These are phyloP conservation scores for Mucor sp. DNA, from an alignment of 371 early-diverging fungal genomes.

Conservation along the genomic window DNA sequence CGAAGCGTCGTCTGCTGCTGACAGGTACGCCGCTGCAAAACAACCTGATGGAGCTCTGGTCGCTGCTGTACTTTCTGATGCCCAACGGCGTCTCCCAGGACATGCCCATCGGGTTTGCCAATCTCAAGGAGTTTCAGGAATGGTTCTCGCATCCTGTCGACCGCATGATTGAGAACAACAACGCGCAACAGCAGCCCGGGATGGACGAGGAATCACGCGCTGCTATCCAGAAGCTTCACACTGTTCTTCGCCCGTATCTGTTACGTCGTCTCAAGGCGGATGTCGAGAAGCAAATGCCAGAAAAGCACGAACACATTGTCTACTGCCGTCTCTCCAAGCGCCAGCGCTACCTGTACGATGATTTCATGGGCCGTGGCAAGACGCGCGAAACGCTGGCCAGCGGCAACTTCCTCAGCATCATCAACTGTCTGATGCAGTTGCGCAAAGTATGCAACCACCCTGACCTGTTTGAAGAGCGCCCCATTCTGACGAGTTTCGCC, in stretches of 20 bases:
- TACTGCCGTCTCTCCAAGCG: constrained; percentile 78
- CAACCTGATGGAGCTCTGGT: constrained; percentile 94
- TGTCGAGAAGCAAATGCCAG: constrained; percentile 87
- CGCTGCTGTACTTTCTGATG: constrained; percentile 92
- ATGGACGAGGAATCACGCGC: constrained; percentile 61
- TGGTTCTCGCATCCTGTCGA: constrained; percentile 90
- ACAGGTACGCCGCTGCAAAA: constrained; percentile 98
- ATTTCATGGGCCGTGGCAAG: constrained; percentile 83
- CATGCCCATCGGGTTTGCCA: constrained; percentile 79
- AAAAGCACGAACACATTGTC: constrained; percentile 81
- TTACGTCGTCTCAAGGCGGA: constrained; percentile 84
- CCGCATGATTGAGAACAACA: constrained; percentile 68
- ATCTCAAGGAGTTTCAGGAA: constrained; percentile 83
- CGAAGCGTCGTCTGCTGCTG: constrained; percentile 77
- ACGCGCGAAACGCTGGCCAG: constrained; percentile 76
- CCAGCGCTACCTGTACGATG: constrained; percentile 87
- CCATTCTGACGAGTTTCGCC: constrained; percentile 78
- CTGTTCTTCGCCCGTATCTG: constrained; percentile 86
- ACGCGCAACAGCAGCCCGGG: constrained; percentile 20
- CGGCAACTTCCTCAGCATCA: constrained; percentile 81
- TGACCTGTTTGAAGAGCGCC: constrained; percentile 90
- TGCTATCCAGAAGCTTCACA: constrained; percentile 72
- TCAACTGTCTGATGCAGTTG: constrained; percentile 94
- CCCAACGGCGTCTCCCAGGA: constrained; percentile 67
- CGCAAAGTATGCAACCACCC: constrained; percentile 98